phyloP scores from a whole-genome alignment of 352 stramenopile species.

The Aphanomyces invadans region DNA sequence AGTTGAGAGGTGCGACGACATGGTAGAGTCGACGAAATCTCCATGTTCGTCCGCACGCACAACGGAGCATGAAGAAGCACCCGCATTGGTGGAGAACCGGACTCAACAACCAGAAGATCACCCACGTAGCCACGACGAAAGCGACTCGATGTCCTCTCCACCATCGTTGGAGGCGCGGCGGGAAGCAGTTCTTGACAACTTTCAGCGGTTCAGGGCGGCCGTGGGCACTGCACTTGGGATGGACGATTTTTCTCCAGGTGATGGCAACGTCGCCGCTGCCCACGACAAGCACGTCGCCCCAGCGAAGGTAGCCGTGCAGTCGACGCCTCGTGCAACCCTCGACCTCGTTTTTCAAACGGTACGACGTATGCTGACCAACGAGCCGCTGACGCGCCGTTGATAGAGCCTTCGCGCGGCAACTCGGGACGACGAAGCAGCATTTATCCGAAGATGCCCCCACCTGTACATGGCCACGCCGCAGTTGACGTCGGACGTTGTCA shows the following conservation, averaged over 20 bases:
- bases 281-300: neutral
- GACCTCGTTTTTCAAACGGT: conserved; percentile 45
- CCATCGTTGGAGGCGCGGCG: neutral
- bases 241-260: neutral
- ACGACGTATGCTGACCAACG: neutral
- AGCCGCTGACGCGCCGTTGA: neutral
- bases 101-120: neutral
- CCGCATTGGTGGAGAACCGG: too few species aligned
- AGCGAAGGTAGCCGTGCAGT: neutral
- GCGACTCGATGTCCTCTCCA: neutral
- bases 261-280: neutral
- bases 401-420: conserved; percentile 31
- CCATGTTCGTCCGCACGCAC: too few species aligned
- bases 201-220: neutral
- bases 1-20: too few species aligned
- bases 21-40: too few species aligned
- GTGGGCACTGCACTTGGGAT: neutral
- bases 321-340: conserved; percentile 27
- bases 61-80: neutral
- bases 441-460: conserved; percentile 48
- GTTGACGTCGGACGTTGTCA: conserved; percentile 33
- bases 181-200: neutral
- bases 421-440: conserved; percentile 36
- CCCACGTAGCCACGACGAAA: neutral
- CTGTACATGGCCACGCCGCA: conserved; percentile 34